Conservation (phyloP, 2,329 filamentous ascomycete genomes). For the Fusarium euwallaceae region DNA sequence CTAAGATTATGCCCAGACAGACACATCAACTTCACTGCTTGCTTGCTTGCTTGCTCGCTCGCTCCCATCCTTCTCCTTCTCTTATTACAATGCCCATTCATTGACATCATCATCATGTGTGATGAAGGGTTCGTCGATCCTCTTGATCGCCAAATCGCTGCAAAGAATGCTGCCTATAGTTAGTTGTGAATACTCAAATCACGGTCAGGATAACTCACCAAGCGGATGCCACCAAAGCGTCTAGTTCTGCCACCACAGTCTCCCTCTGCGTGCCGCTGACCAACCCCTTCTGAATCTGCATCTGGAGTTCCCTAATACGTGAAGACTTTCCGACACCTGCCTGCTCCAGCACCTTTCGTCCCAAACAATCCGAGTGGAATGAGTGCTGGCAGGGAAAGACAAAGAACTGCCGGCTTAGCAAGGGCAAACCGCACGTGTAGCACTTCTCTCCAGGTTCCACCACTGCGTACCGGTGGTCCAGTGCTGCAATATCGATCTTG, state of each 20-base stretch:
- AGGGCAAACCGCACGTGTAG: constrained; percentile 86
- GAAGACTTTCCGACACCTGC: constrained; percentile 81
- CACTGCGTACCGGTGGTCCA: constrained; percentile 93
- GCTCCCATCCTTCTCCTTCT: constrained; percentile 21
- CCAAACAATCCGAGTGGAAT: constrained; percentile 96
- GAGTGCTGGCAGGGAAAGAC: constrained; percentile 99
- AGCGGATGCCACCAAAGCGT: constrained; percentile 89
- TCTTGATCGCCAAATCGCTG: constrained; percentile 93
- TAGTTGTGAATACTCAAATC: neutral
- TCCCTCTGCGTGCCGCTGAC: constrained; percentile 80
- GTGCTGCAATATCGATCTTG: constrained; percentile 85
- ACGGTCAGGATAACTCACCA: constrained; percentile 70
- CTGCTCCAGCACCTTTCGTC: constrained; percentile 85
- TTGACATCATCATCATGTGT: constrained; percentile 77
- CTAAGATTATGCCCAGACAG: constrained; percentile 42
- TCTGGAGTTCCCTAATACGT: constrained; percentile 87
- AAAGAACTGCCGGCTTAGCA: constrained; percentile 94
- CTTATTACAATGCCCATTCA: constrained; percentile 79
- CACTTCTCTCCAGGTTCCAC: constrained; percentile 97
- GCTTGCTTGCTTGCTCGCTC: constrained; percentile 27
- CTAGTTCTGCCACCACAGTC: constrained; percentile 86
- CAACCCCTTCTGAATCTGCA: constrained; percentile 82
- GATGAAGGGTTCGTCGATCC: constrained; percentile 94
- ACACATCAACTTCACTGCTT: constrained; percentile 29
- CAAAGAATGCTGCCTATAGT: constrained; percentile 81